Evolutionary conservation across 805 yeast species (phyloP).

Genomic region (Babjeviella inositovora): DNA sequence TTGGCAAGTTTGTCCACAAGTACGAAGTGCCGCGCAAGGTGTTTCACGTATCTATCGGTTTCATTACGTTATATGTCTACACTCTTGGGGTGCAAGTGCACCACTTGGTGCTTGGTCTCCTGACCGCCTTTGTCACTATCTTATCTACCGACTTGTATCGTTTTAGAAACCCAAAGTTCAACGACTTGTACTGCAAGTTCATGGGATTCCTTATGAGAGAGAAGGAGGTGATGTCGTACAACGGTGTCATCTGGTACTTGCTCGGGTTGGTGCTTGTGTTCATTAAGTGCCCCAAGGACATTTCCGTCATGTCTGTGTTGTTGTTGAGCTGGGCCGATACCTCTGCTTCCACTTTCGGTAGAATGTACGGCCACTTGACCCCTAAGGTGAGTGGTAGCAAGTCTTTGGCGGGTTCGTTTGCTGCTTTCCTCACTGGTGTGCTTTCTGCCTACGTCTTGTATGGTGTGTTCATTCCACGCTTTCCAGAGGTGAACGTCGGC

Average conservation of each 20-base stretch:
- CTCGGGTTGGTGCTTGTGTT: constrained; percentile 68
- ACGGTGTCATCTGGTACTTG: constrained; percentile 83
- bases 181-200: constrained; percentile 43
- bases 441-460: constrained; percentile 53
- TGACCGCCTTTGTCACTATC: constrained; percentile 35
- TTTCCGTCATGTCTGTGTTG: constrained; percentile 58
- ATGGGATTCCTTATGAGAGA: constrained; percentile 82
- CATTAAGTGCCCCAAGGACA: constrained; percentile 60
- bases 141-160: constrained; percentile 55
- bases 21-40: constrained; percentile 84
- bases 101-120: constrained; percentile 45
- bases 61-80: constrained; percentile 62
- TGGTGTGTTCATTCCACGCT: constrained; percentile 55
- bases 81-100: constrained; percentile 37
- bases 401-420: constrained; percentile 80
- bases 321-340: constrained; percentile 95
- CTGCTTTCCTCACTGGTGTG: constrained; percentile 68
- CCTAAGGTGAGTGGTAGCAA: constrained; percentile 63
- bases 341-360: constrained; percentile 88
- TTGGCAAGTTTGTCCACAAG: constrained; percentile 42
- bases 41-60: constrained; percentile 82
- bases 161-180: constrained; percentile 42
- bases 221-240: constrained; percentile 52
- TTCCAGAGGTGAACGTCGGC: constrained; percentile 32
- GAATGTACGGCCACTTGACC: constrained; percentile 72